Percentiles rank a stretch among this genome's conserved stretches.
Conservation (phyloP, 768 basidiomycete species). For the Leccinum boreale region DNA sequence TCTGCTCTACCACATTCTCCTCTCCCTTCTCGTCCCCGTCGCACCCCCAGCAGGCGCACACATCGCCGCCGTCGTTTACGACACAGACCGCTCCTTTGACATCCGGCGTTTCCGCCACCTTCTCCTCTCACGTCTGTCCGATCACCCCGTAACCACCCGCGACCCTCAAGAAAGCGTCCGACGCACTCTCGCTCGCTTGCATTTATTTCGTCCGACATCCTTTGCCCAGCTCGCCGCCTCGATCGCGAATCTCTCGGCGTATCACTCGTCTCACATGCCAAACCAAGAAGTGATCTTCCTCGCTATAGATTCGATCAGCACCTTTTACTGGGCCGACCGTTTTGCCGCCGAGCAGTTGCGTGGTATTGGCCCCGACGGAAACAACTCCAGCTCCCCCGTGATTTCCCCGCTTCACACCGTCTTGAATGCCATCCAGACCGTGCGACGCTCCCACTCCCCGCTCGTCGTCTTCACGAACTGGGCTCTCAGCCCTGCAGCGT, state of each 20-base stretch:
- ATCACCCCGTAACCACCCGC: constrained; percentile 15
- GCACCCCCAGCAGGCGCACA: constrained; percentile 35
- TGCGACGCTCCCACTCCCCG: constrained; percentile 49
- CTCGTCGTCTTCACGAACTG: constrained; percentile 61
- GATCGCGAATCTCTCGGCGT: constrained; percentile 53
- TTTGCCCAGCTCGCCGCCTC: constrained; percentile 68
- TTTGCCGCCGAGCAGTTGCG: constrained; percentile 56
- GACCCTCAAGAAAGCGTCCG: constrained; percentile 31
- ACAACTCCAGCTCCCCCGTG: constrained; percentile 4
- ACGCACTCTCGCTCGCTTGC: constrained; percentile 50
- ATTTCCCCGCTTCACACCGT: constrained; percentile 44
- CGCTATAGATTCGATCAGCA: constrained; percentile 71
- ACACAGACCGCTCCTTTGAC: constrained; percentile 68
- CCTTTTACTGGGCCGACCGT: constrained; percentile 78
- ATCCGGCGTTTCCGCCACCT: constrained; percentile 51
- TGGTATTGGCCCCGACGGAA: constrained; percentile 11
- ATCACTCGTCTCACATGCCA: constrained; percentile 47
- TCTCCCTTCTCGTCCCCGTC: constrained; percentile 55
- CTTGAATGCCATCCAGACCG: constrained; percentile 42
- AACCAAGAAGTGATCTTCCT: constrained; percentile 60
- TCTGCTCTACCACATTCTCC: constrained; percentile 63
- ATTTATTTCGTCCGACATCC: constrained; percentile 68
- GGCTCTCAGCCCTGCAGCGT: constrained; percentile 39
- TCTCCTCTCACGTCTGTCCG: constrained; percentile 45
- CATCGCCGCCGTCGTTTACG: constrained; percentile 64